phyloP scores from a whole-genome alignment of 176 grass and related monocot genomes.

The Hyparrhenia diplandra region DNA sequence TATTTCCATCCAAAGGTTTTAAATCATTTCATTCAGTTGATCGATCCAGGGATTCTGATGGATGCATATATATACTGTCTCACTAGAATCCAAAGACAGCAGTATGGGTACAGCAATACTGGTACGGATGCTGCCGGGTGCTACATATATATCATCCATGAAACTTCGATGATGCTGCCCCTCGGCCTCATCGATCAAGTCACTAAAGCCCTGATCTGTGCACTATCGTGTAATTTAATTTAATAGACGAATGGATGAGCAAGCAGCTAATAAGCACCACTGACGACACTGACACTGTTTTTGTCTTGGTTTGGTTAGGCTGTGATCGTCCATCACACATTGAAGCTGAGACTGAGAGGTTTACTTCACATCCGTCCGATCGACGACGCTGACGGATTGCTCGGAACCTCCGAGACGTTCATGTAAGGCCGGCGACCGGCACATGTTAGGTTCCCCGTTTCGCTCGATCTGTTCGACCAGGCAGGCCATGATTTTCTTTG shows the following conservation, averaged over 20 bases:
- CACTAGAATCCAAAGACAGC: neutral
- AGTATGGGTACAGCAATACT: neutral
- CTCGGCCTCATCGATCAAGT: no score
- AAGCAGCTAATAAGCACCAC: neutral
- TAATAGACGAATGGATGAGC: neutral
- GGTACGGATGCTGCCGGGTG: neutral
- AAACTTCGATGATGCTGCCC: neutral
- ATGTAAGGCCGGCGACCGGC: neutral
- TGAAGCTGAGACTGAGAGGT: no score
- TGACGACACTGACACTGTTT: neutral
- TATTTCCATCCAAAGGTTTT: neutral
- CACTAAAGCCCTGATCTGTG: no score
- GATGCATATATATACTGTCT: neutral
- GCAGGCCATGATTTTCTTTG: neutral
- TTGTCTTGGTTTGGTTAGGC: neutral
- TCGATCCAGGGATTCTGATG: neutral
- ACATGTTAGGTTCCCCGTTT: slow-evolving; percentile 12
- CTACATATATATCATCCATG: neutral
- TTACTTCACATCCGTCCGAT: no score
- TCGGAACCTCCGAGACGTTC: neutral
- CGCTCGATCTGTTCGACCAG: neutral
- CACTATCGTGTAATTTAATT: no score
- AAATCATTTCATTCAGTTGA: neutral
- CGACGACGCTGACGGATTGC: no score
- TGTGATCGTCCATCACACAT: neutral